phyloP scores from a whole-genome alignment of 2,329 filamentous ascomycete genomes.

The Didymella keratinophila region DNA sequence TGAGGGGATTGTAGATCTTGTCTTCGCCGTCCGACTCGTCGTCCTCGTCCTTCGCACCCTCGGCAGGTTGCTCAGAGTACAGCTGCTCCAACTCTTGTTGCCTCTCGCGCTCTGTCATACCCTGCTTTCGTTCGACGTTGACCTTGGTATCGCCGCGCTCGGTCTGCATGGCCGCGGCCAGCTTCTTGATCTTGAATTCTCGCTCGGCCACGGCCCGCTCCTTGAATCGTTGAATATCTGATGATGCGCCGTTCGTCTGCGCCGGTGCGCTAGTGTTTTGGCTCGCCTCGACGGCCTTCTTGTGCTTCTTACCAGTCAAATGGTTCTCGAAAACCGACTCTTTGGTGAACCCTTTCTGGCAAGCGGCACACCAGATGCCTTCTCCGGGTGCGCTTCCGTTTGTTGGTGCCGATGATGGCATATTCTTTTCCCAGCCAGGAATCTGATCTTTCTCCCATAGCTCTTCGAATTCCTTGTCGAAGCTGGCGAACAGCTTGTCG shows the following conservation, averaged over 20 bases:
- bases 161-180: conserved; percentile 82
- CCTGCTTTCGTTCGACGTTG: conserved; percentile 95
- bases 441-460: conserved; percentile 83
- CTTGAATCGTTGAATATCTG: conserved; percentile 64
- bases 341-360: conserved; percentile 94
- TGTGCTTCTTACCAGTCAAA: conserved; percentile 89
- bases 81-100: conserved; percentile 92
- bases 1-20: conserved; percentile 95
- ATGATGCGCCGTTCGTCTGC: conserved; percentile 29
- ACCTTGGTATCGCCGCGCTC: conserved; percentile 89
- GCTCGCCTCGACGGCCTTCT: conserved; percentile 74
- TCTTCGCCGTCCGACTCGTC: conserved; percentile 77
- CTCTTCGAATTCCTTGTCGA: conserved; percentile 84
- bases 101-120: conserved; percentile 96
- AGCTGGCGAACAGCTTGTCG: conserved; percentile 75
- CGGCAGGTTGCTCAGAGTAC: conserved; percentile 68
- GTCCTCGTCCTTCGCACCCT: conserved; percentile 66
- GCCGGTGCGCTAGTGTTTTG: conserved; percentile 36
- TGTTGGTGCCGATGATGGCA: conserved; percentile 47
- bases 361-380: conserved; percentile 87
- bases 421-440: conserved; percentile 74
- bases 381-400: conserved; percentile 64
- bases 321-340: conserved; percentile 93
- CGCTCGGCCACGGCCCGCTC: conserved; percentile 90
- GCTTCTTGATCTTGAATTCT: conserved; percentile 81